These are phyloP conservation scores for Geotrichum klebahnii DNA, from an alignment of 1,139 yeast species.

Conservation along the genomic window DNA sequence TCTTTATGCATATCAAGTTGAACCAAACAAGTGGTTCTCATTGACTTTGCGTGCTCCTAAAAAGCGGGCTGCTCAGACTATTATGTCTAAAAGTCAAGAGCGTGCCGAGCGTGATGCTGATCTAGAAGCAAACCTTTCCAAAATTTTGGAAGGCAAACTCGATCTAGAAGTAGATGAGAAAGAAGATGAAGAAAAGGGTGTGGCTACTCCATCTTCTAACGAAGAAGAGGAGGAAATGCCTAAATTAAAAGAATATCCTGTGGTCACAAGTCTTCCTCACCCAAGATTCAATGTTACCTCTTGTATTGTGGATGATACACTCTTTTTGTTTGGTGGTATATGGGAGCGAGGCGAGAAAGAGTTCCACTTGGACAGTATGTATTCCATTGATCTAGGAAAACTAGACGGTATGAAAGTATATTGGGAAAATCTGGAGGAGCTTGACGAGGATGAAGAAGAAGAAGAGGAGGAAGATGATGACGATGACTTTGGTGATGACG, in stretches of 20 bases:
- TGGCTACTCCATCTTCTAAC: conserved; percentile 30
- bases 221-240: conserved; percentile 41
- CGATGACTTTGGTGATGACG: conserved; percentile 52
- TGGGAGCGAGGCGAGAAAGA: conserved; percentile 88
- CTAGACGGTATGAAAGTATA: conserved; percentile 82
- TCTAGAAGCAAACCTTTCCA: conserved; percentile 72
- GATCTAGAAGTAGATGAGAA: conserved; percentile 56
- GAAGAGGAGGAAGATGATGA: conserved; percentile 62
- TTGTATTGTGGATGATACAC: conserved; percentile 77
- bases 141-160: conserved; percentile 63
- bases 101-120: conserved; percentile 62
- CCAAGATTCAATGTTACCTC: conserved; percentile 83
- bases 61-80: conserved; percentile 44
- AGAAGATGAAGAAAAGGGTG: conserved; percentile 42
- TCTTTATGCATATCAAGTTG: conserved; percentile 76
- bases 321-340: conserved; percentile 88
- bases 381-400: conserved; percentile 78
- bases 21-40: conserved; percentile 84
- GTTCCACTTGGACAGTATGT: conserved; percentile 76
- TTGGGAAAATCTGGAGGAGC: conserved; percentile 78
- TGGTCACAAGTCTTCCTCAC: conserved; percentile 67
- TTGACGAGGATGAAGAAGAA: conserved; percentile 56
- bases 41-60: conserved; percentile 62
- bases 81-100: conserved; percentile 45
- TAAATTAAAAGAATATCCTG: conserved; percentile 50